Evolutionary conservation across 2,329 filamentous ascomycete species (phyloP), one percentile per base, ranked within the genome.

Genomic region (Exophiala xenobiotica): DNA sequence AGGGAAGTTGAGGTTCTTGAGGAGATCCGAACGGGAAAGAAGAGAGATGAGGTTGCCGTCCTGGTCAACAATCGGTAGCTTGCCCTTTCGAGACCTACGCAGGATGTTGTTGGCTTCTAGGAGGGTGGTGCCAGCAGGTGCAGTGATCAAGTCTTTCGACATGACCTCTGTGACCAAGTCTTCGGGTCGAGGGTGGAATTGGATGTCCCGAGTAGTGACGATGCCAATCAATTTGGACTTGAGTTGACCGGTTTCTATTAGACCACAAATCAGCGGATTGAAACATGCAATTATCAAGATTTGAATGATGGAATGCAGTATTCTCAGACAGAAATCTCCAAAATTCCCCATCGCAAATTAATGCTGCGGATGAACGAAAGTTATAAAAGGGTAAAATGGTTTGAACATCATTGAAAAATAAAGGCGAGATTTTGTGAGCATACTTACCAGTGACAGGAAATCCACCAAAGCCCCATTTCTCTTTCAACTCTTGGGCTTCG

Each of bases 351-450:
- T 78, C 80, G 89, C 88, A 81, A 81, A 69, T 84, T 77, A 85
- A 88, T 87, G 82, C 86, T 95, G 81, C 89, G 90, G 93, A 92
- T 92, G 93, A 99, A 99, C 93, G 93, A 99, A 99, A 99, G 93
- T 97, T 97, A n/a, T 96, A 87, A 82, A 77, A 69, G 65, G 66
- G 76, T 74, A 78, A 40, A 72, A 72, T 81, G 79, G 74, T 79
- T 78, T 72, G 69, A 82, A 79, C 81, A 79, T 89, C 93, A 96
- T 96, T 62, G 53, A 63, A n/a, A n/a, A 66, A 52, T 49, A 57
- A 60, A 46, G 47, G 23, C 31, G 48, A 54, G 51, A 48, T 53
- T 31, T 57, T 58, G 52, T 54, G 51, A 56, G 54, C 41, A 50
- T 49, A 79, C 92, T 81, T 79, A 99, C 95, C 93, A 74, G 93